These are phyloP conservation scores for Lachancea sp. DNA, from an alignment of 805 yeast species.

Conservation along the genomic window DNA sequence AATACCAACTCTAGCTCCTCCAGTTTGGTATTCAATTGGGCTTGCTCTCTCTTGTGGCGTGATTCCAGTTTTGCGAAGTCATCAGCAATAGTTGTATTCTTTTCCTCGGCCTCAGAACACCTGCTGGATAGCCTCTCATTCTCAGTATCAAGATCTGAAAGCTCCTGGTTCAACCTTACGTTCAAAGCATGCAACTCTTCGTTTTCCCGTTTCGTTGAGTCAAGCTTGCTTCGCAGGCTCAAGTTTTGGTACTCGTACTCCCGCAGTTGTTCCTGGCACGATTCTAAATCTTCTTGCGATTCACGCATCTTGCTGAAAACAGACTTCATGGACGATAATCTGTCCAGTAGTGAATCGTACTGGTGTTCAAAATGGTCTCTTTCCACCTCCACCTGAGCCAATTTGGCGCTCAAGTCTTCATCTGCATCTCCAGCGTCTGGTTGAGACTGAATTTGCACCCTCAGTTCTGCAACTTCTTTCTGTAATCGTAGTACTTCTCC, in stretches of 20 bases:
- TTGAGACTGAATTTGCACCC: constrained; percentile 5
- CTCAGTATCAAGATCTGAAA: constrained; percentile 46
- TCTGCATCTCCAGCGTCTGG: constrained; percentile 9
- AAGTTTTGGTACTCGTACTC: constrained; percentile 41
- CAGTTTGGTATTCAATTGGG: constrained; percentile 20
- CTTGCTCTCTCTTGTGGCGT: constrained; percentile 35
- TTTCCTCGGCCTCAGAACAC: constrained; percentile 43
- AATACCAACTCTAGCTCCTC: constrained; percentile 37
- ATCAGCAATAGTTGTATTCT: constrained; percentile 36
- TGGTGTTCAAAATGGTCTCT: constrained; percentile 52
- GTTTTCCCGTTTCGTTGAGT: constrained; percentile 30
- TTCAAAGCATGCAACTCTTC: constrained; percentile 32
- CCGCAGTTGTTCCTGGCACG: constrained; percentile 44
- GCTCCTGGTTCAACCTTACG: constrained; percentile 37
- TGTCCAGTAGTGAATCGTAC: constrained; percentile 54
- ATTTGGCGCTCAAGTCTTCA: constrained; percentile 24
- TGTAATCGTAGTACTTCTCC: constrained; percentile 4
- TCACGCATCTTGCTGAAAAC: constrained; percentile 70
- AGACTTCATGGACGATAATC: constrained; percentile 66
- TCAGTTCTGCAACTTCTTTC: constrained; percentile 5
- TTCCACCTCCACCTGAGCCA: constrained; percentile 40
- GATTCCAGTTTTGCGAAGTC: constrained; percentile 26
- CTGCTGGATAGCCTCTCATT: constrained; percentile 45
- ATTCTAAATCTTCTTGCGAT: constrained; percentile 55
- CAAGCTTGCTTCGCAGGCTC: constrained; percentile 33